Evolutionary conservation across 78 protist genomes (phyloP).

Genomic region (Cavenderia fasciculata): DNA sequence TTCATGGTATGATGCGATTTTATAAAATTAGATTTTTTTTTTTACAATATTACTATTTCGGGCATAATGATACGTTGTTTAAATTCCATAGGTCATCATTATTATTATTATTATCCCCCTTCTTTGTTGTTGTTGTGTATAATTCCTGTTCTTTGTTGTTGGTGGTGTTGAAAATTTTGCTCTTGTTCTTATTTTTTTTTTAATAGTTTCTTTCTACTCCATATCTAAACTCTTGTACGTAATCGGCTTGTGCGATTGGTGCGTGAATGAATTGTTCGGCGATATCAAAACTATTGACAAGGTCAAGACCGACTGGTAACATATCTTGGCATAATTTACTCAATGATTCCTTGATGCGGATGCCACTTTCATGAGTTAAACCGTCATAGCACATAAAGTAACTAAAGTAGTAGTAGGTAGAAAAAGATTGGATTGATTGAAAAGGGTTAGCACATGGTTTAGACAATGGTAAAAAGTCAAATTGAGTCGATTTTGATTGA

Average conservation of each 20-base stretch:
- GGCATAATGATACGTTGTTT: too few relatives aligned
- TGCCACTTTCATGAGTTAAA: not conserved
- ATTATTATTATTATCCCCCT: too few relatives aligned
- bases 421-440: too few relatives aligned
- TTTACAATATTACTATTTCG: too few relatives aligned
- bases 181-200: not conserved
- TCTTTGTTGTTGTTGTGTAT: not conserved
- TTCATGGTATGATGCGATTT: too few relatives aligned
- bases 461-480: too few relatives aligned
- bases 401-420: not conserved
- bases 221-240: conserved; percentile 70
- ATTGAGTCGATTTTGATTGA: too few relatives aligned
- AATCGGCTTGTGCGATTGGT: conserved; percentile 66
- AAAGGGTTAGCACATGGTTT: too few relatives aligned
- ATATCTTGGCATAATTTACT: conserved; percentile 42
- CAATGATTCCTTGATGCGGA: conserved; percentile 26
- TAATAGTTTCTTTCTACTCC: conserved; percentile 54
- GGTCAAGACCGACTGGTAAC: conserved; percentile 71
- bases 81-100: too few relatives aligned
- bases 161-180: not conserved
- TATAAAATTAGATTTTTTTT: too few relatives aligned
- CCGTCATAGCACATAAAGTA: conserved; percentile 67
- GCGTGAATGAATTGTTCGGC: conserved; percentile 72
- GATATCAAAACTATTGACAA: conserved; percentile 56
- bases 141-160: not conserved